phyloP scores from a whole-genome alignment of 768 basidiomycete species.

The Termitomyces sp. region DNA sequence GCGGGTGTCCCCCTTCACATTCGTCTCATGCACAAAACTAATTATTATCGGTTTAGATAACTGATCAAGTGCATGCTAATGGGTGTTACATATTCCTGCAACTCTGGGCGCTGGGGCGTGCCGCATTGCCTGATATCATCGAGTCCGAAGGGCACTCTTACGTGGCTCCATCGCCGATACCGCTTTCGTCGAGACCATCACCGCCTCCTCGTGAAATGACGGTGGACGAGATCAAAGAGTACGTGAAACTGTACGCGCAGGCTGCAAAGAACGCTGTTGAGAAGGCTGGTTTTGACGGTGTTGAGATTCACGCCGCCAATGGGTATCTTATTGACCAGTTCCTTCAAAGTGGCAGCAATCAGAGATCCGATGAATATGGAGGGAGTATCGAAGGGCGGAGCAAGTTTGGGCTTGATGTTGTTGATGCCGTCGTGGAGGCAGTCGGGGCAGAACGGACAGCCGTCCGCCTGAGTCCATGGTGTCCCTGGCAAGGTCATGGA shows the following conservation, averaged over 20 bases:
- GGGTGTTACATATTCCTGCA: conserved; percentile 47
- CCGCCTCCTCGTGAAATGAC: conserved; percentile 37
- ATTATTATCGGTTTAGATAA: background rate
- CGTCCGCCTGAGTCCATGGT: conserved; percentile 57
- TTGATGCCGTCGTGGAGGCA: conserved; percentile 42
- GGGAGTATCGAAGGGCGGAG: conserved; percentile 57
- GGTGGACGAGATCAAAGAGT: conserved; percentile 41
- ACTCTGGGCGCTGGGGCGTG: conserved; percentile 51
- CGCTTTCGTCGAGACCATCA: conserved; percentile 11
- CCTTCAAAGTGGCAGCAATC: conserved; percentile 49
- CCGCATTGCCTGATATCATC: conserved; percentile 27
- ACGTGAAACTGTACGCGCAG: conserved; percentile 40
- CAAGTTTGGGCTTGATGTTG: conserved; percentile 50
- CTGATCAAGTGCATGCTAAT: conserved; percentile 43
- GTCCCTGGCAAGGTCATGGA: conserved; percentile 20
- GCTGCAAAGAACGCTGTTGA: conserved; percentile 52
- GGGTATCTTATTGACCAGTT: conserved; percentile 58
- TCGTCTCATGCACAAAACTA: background rate
- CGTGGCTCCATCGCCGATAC: conserved; percentile 24
- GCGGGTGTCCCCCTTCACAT: background rate
- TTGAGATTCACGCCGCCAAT: conserved; percentile 42
- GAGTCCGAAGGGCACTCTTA: conserved; percentile 22
- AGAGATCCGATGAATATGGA: conserved; percentile 61
- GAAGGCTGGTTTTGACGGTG: conserved; percentile 63
- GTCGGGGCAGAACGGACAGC: conserved; percentile 51